These are phyloP conservation scores for Aureobasidium sp. DNA, from an alignment of 2,329 filamentous ascomycete genomes.

Conservation along the genomic window DNA sequence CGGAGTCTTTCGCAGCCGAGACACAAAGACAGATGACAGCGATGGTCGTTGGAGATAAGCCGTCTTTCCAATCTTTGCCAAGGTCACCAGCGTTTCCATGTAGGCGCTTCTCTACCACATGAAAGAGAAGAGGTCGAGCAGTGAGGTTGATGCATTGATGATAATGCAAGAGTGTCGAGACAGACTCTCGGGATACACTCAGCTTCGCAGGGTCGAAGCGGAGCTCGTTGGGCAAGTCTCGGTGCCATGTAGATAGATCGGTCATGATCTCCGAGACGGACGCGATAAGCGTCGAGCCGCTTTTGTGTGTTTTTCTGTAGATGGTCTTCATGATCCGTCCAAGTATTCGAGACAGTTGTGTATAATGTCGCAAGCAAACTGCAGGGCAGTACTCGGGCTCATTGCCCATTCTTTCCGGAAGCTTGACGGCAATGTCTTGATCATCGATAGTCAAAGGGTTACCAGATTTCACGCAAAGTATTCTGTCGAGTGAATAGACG, in stretches of 20 bases:
- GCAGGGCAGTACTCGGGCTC: slow-evolving; percentile 39
- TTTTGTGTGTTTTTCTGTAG: slow-evolving; percentile 41
- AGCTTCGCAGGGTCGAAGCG: slow-evolving; percentile 18
- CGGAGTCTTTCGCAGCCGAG: slow-evolving; percentile 41
- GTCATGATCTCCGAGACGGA: slow-evolving; percentile 45
- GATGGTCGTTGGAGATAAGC: slow-evolving; percentile 41
- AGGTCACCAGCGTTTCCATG: slow-evolving; percentile 24
- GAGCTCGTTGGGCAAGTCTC: slow-evolving; percentile 39
- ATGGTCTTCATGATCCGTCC: slow-evolving; percentile 43
- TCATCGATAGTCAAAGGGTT: slow-evolving; percentile 49
- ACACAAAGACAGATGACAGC: slow-evolving; percentile 47
- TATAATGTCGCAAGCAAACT: slow-evolving; percentile 45
- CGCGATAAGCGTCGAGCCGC: slow-evolving; percentile 40
- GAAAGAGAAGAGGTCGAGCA: slow-evolving; percentile 45
- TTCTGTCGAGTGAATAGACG: slow-evolving; percentile 47
- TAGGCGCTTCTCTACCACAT: slow-evolving; percentile 44
- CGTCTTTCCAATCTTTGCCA: slow-evolving; percentile 38
- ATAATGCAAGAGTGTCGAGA: slow-evolving; percentile 47
- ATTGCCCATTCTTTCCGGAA: slow-evolving; percentile 29
- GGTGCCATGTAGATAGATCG: slow-evolving; percentile 44
- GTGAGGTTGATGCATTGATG: slow-evolving; percentile 54
- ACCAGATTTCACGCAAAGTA: slow-evolving; percentile 47
- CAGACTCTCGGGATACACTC: slow-evolving; percentile 40
- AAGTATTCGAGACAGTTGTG: slow-evolving; percentile 44
- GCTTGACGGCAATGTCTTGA: slow-evolving; percentile 42